These are phyloP conservation scores for Dalbergia cultrata DNA, from an alignment of 306 rosid species.

Conservation along the genomic window DNA sequence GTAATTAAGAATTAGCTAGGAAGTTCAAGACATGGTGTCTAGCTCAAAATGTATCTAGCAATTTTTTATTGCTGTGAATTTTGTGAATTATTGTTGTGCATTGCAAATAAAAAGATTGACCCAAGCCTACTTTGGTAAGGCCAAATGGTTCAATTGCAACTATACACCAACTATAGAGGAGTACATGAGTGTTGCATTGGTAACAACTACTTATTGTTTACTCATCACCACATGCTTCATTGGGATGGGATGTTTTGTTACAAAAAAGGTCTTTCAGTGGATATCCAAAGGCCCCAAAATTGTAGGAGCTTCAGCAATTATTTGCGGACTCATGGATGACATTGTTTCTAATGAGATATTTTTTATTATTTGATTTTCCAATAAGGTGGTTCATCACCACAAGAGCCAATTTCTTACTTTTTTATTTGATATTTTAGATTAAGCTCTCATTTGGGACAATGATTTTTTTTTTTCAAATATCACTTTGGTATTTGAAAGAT, in stretches of 20 bases:
- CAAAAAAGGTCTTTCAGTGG: slow-evolving; percentile 50
- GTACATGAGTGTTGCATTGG: slow-evolving; percentile 29
- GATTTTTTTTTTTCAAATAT: too few relatives aligned
- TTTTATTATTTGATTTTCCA: too few relatives aligned
- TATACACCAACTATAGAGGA: slow-evolving; percentile 43
- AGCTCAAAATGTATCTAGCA: neutral
- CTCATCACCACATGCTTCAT: neutral
- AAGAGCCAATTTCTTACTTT: too few relatives aligned
- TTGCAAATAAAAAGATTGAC: neutral
- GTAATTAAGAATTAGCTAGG: too few relatives aligned
- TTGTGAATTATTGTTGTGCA: neutral
- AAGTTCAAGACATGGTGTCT: neutral
- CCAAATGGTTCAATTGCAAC: neutral
- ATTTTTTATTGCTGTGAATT: too few relatives aligned
- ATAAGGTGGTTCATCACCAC: too few relatives aligned
- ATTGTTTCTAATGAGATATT: slow-evolving; percentile 44
- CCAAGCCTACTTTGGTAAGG: slow-evolving; percentile 12
- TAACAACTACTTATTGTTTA: neutral
- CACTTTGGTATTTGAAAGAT: neutral
- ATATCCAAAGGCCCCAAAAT: slow-evolving; percentile 33
- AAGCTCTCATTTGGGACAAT: too few relatives aligned
- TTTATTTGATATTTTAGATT: too few relatives aligned
- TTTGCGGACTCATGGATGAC: slow-evolving; percentile 56
- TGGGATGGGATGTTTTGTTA: slow-evolving; percentile 29
- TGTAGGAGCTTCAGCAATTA: slow-evolving; percentile 21